A percentile compares a stretch with the other conserved stretches of the same genome.
phyloP scores from a whole-genome alignment of 2,329 filamentous ascomycete genomes.

The Dryadomyces quercus-mongolicae region DNA sequence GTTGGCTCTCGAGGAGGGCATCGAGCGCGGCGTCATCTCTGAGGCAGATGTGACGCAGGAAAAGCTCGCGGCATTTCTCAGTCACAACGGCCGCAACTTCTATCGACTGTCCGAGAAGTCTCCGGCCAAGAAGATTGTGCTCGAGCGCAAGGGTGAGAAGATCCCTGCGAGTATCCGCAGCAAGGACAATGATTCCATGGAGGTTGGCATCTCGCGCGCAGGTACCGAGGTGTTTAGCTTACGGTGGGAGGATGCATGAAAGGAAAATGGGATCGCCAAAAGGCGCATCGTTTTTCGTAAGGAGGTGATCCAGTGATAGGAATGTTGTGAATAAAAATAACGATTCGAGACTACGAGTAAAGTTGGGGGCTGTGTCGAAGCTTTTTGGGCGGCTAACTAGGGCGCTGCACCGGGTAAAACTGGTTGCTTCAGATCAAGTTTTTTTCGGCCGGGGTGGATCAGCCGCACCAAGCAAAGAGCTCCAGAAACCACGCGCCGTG shows the following conservation, averaged over 20 bases:
- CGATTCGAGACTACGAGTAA: too few relatives aligned
- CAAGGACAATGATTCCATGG: conserved; percentile 24
- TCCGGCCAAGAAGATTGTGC: conserved; percentile 17
- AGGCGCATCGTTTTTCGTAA: not conserved
- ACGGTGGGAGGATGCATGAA: conserved; percentile 17
- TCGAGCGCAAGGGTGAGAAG: conserved; percentile 28
- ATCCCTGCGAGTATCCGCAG: conserved; percentile 27
- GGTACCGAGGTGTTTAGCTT: conserved; percentile 29
- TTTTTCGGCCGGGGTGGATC: too few relatives aligned
- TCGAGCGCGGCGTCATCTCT: conserved; percentile 38
- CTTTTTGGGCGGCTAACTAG: too few relatives aligned
- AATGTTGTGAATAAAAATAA: too few relatives aligned
- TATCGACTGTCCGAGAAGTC: conserved; percentile 29
- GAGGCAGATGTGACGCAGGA: conserved; percentile 42
- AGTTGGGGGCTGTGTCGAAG: too few relatives aligned
- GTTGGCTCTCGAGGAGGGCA: conserved; percentile 47
- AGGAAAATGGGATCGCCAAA: too few relatives aligned
- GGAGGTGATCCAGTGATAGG: too few relatives aligned
- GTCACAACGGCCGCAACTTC: conserved; percentile 39
- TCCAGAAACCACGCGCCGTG: too few relatives aligned
- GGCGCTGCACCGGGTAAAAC: too few relatives aligned
- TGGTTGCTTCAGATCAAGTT: too few relatives aligned
- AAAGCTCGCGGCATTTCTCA: conserved; percentile 41
- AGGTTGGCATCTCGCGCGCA: conserved; percentile 31
- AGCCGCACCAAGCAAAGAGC: too few relatives aligned